Evolutionary conservation across 306 rosid species (phyloP), one percentile per base, ranked within the genome.

Genomic region (Luffa aegyptiaca): DNA sequence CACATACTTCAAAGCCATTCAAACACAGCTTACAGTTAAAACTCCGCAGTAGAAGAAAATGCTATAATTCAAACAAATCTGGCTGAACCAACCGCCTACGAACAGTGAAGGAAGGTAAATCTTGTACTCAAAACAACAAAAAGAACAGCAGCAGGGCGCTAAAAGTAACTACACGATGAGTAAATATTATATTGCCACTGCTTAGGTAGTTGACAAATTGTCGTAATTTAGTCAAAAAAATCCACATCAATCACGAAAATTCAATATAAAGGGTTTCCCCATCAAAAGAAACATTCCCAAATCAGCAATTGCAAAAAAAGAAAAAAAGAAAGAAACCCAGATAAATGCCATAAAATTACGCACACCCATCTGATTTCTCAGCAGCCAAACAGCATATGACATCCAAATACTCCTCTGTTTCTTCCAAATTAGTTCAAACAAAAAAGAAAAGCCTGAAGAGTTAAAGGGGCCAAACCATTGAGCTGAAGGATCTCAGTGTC

Each of bases 401-500:
- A 75, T 18, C 44, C 59, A 75, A 33, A 8, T 1, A 75, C 64
- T 17, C 5, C 37, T 36, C 1, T 42, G 2, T 70, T 18, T 37
- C 41, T 80, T 26, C 69, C 72, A 66, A 66, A 39, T 21, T 16
- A 72, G 52, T 21, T 21, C 12, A 73, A 80, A 46, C 61, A 56
- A 18, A 33, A 39, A 58, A 75, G 2, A n/a, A 14, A 8, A 31
- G 1, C 21, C 7, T 80, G 72, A 58, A 49, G 65, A 81, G 73
- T 2, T 53, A 53, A 48, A 21, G 31, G 49, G 31, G 13, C 10
- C 63, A 76, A 82, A 94, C 98, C 98, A 85, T 90, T 94, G 81
- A 94, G 97, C 86, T 91, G 98, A 49, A 94, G 91, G 86, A 86
- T 64, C 75, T 94, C 98, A 0, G 90, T 74, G 0, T 85, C 84